These are phyloP conservation scores for Aspergillus indologenus DNA, from an alignment of 495 filamentous ascomycete species.

Conservation along the genomic window DNA sequence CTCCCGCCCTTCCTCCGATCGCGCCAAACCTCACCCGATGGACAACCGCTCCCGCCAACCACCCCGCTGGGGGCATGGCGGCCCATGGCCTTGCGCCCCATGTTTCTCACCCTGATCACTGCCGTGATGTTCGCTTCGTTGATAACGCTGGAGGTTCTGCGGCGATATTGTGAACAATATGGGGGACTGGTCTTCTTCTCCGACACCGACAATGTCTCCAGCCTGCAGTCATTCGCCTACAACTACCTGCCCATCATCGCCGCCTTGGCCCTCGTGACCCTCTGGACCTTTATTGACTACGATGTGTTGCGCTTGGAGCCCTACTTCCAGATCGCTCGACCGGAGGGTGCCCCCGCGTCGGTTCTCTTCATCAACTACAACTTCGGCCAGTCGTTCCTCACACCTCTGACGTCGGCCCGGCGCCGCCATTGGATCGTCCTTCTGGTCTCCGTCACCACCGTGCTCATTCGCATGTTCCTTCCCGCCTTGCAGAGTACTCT, in stretches of 20 bases:
- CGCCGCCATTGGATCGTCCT: constrained; percentile 39
- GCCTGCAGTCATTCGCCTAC: constrained; percentile 34
- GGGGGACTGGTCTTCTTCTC: constrained; percentile 35
- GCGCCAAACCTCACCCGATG: constrained; percentile 13
- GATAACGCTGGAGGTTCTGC: constrained; percentile 29
- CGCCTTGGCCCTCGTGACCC: constrained; percentile 32
- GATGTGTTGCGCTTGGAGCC: constrained; percentile 43
- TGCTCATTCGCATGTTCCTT: constrained; percentile 37
- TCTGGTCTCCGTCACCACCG: constrained; percentile 32
- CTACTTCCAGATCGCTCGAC: constrained; percentile 38
- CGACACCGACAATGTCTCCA: constrained; percentile 35
- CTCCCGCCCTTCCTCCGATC: not conserved
- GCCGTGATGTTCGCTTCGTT: constrained; percentile 28
- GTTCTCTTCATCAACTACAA: constrained; percentile 45
- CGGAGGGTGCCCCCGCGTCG: constrained; percentile 35
- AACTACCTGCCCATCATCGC: constrained; percentile 41
- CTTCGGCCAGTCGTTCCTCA: constrained; percentile 41
- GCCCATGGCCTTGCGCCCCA: constrained; percentile 35
- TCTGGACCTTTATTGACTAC: constrained; percentile 43
- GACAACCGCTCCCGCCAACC: not conserved
- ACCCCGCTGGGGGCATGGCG: constrained; percentile 30
- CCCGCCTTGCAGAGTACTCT: constrained; percentile 38
- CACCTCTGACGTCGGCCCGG: constrained; percentile 35
- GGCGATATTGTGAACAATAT: constrained; percentile 32
- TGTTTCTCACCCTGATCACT: constrained; percentile 27